Evolutionary conservation across 257 asterid species (phyloP).

Genomic region (Asclepias syriaca): DNA sequence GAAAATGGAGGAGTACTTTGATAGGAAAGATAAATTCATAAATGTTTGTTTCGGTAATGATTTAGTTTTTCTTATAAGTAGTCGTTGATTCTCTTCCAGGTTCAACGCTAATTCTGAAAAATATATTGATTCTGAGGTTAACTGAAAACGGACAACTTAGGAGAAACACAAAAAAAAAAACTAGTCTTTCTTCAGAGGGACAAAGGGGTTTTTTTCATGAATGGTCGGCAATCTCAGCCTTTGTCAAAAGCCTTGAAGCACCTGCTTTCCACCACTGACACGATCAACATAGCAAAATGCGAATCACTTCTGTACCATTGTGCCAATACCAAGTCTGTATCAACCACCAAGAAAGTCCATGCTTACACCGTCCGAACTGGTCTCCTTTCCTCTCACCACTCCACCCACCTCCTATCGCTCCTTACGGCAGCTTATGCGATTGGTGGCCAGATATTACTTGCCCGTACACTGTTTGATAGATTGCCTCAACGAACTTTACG

Average conservation of each 20-base stretch:
- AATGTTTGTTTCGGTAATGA: too few species aligned
- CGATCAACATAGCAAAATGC: constrained; percentile 35
- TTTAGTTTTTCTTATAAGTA: too few species aligned
- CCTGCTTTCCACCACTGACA: constrained; percentile 30
- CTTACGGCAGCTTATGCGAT: constrained; percentile 49
- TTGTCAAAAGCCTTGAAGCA: constrained; percentile 41
- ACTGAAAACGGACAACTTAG: background rate
- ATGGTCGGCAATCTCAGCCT: constrained; percentile 33
- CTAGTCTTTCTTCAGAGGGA: too few species aligned
- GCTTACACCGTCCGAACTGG: constrained; percentile 54
- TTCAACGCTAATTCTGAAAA: too few species aligned
- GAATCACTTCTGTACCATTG: constrained; percentile 56
- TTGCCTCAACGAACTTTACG: constrained; percentile 51
- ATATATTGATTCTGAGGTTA: background rate
- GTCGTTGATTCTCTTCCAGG: too few species aligned
- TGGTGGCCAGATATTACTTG: constrained; percentile 39
- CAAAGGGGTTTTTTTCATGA: constrained; percentile 24
- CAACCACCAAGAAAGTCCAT: constrained; percentile 58
- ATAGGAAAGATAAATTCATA: too few species aligned
- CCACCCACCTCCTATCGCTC: constrained; percentile 51
- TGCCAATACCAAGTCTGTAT: constrained; percentile 52
- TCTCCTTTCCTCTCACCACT: constrained; percentile 29
- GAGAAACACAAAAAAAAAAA: background rate
- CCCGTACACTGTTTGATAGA: constrained; percentile 57
- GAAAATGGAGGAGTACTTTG: too few species aligned